Conservation (phyloP, 768 basidiomycete genomes). For the Rhizopogon vinicolor region DNA sequence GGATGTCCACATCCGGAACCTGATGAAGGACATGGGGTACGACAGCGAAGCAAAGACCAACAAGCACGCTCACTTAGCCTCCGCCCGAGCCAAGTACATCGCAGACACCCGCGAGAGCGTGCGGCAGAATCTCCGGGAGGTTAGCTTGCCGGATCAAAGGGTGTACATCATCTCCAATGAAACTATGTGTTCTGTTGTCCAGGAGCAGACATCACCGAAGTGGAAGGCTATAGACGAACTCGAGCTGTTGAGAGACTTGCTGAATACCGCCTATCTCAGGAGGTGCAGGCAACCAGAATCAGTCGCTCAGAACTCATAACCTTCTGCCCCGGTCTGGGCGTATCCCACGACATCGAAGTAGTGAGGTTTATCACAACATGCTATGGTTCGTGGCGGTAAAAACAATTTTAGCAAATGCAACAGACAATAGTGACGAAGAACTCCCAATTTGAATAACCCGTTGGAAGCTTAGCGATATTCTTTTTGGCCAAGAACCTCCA, state of each 20-base stretch:
- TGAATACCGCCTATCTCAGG: neutral
- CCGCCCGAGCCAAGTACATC: constrained; percentile 9
- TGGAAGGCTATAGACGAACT: constrained; percentile 17
- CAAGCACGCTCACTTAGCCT: neutral
- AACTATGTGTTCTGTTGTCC: constrained; percentile 14
- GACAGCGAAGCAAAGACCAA: neutral
- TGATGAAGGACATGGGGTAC: constrained; percentile 1
- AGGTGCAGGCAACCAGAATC: too few relatives aligned
- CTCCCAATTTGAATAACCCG: too few relatives aligned
- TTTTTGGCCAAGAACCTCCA: neutral
- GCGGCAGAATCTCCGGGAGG: constrained; percentile 13
- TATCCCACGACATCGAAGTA: too few relatives aligned
- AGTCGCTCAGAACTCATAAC: too few relatives aligned
- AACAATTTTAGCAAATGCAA: too few relatives aligned
- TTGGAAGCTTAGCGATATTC: too few relatives aligned
- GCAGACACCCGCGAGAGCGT: constrained; percentile 14
- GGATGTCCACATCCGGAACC: constrained; percentile 5
- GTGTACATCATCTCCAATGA: constrained; percentile 23
- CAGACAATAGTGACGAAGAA: too few relatives aligned
- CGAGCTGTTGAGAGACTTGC: constrained; percentile 17
- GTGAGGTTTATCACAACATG: too few relatives aligned
- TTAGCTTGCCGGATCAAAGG: constrained; percentile 18
- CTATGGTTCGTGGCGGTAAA: too few relatives aligned
- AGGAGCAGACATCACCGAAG: constrained; percentile 3
- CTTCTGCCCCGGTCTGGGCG: too few relatives aligned